These are phyloP conservation scores for Cotoneaster glaucophyllus DNA, from an alignment of 306 rosid genomes.

Conservation along the genomic window DNA sequence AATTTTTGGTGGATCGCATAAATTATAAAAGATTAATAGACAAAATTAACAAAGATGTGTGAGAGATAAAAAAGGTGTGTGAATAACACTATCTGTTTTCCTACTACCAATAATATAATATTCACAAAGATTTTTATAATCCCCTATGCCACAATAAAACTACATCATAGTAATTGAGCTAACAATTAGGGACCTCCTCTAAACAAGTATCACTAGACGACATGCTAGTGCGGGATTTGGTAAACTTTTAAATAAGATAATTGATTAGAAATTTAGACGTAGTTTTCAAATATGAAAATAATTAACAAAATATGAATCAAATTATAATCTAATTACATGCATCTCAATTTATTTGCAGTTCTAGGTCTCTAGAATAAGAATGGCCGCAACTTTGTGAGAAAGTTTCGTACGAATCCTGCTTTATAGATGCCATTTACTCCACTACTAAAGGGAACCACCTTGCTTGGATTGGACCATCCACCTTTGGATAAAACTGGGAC, in stretches of 20 bases:
- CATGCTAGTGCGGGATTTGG: too few species aligned
- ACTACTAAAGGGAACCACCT: background rate
- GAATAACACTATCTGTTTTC: too few species aligned
- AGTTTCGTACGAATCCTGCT: slow-evolving; percentile 3
- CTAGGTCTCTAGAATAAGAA: background rate
- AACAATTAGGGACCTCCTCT: too few species aligned
- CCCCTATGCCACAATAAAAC: too few species aligned
- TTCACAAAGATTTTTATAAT: too few species aligned
- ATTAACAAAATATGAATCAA: background rate
- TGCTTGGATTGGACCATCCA: slow-evolving; percentile 7
- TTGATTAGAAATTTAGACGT: background rate
- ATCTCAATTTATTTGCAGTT: background rate
- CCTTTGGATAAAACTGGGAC: slow-evolving; percentile 8
- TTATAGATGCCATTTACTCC: slow-evolving; percentile 1
- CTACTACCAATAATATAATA: too few species aligned
- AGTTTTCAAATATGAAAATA: background rate
- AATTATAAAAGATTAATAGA: too few species aligned
- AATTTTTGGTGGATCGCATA: too few species aligned
- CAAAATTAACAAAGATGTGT: too few species aligned
- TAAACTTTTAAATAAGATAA: background rate
- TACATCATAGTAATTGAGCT: too few species aligned
- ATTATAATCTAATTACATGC: background rate
- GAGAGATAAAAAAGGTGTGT: too few species aligned
- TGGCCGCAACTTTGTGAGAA: background rate
- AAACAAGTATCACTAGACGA: too few species aligned